These are phyloP conservation scores for Cadophora sp. DNA, from an alignment of 2,329 filamentous ascomycete genomes.

Conservation along the genomic window DNA sequence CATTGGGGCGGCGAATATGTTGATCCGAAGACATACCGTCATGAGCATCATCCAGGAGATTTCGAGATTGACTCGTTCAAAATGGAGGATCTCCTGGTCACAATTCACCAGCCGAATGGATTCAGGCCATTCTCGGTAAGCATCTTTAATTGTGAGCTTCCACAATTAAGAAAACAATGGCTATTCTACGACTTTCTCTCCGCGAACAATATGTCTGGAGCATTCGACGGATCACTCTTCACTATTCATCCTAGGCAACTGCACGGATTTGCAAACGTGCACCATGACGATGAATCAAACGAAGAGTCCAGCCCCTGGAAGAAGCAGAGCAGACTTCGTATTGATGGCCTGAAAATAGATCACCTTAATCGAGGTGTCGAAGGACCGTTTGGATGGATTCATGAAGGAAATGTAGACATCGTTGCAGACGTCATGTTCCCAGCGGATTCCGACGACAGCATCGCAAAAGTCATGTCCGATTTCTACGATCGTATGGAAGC, in stretches of 20 bases:
- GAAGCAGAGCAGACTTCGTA: conserved; percentile 90
- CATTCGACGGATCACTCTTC: conserved; percentile 93
- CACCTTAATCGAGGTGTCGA: conserved; percentile 93
- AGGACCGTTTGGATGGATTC: conserved; percentile 97
- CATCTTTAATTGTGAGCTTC: conserved; percentile 94
- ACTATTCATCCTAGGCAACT: conserved; percentile 95
- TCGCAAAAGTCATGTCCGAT: conserved; percentile 94
- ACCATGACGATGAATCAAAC: conserved; percentile 61
- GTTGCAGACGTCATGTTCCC: conserved; percentile 96
- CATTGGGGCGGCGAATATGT: conserved; percentile 70
- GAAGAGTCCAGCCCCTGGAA: conserved; percentile 83
- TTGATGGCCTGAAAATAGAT: conserved; percentile 93
- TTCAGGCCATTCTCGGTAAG: conserved; percentile 97
- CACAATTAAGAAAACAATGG: conserved; percentile 93
- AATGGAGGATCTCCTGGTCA: conserved; percentile 90
- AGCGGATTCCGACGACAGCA: conserved; percentile 82
- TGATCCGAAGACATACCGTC: conserved; percentile 86
- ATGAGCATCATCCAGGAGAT: conserved; percentile 87
- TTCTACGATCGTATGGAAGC: conserved; percentile 97
- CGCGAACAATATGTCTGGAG: conserved; percentile 94
- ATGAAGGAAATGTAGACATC: conserved; percentile 96
- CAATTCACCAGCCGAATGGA: conserved; percentile 85
- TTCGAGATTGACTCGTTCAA: conserved; percentile 98
- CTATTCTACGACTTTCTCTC: conserved; percentile 97
- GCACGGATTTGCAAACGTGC: conserved; percentile 75